Evolutionary conservation across 164 flowering plant species (phyloP).

Genomic region (Berberis vulgaris): DNA sequence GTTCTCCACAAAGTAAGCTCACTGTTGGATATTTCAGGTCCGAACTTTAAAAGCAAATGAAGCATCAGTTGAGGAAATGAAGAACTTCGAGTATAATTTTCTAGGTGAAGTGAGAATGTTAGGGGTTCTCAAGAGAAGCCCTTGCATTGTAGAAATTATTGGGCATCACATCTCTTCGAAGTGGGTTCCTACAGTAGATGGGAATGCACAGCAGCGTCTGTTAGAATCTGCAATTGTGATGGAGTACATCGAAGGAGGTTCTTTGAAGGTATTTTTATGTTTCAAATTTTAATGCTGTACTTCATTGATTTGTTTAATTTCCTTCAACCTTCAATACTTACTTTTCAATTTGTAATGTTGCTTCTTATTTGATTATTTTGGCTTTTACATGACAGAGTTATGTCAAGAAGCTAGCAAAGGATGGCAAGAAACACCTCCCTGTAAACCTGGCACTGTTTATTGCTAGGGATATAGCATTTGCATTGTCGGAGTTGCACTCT

Average conservation of each 20-base stretch:
- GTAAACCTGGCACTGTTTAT: slow-evolving; percentile 44
- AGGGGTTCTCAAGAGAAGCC: slow-evolving; percentile 46
- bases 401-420: slow-evolving; percentile 40
- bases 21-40: slow-evolving; percentile 33
- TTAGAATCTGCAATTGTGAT: slow-evolving; percentile 59
- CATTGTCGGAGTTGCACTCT: slow-evolving; percentile 69
- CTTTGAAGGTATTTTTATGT: slow-evolving; percentile 52
- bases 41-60: slow-evolving; percentile 45
- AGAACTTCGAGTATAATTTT: slow-evolving; percentile 61
- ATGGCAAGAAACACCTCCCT: slow-evolving; percentile 58
- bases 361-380: background rate
- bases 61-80: slow-evolving; percentile 37
- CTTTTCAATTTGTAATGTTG: too few species aligned
- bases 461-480: slow-evolving; percentile 76
- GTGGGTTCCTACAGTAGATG: slow-evolving; percentile 53
- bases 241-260: slow-evolving; percentile 82
- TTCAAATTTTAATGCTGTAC: background rate
- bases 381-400: slow-evolving; percentile 34
- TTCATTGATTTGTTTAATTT: background rate
- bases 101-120: slow-evolving; percentile 88
- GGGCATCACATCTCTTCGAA: slow-evolving; percentile 83
- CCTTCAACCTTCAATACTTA: too few species aligned
- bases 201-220: slow-evolving; percentile 33
- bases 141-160: slow-evolving; percentile 78
- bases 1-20: background rate